Evolutionary conservation across 1,139 yeast species (phyloP), one percentile per base, ranked within the genome.

Genomic region (Geotrichum reessii): DNA sequence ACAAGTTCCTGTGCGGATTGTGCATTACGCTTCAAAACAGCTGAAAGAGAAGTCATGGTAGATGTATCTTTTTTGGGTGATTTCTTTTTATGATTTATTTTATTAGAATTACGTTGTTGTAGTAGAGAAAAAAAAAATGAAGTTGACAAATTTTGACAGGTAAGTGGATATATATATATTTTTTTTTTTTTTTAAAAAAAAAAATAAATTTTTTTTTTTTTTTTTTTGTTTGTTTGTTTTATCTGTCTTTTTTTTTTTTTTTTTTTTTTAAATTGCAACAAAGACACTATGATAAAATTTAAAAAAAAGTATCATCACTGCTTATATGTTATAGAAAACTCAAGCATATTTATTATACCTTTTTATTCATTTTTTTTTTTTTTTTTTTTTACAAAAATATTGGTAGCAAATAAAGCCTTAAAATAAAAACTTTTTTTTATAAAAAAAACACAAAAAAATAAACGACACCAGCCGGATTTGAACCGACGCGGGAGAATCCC

Each of bases 1-100:
- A 24, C 19, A 22, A 52, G 8, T n/a, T 50, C 58, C 17, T 37
- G 28, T 6, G 59, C 55, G 19, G 59, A 42, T 28, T 37, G 49
- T 12, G 53, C 31, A 27, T 56, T 56, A 17, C 59, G 50, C 47
- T 56, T 52, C n/a, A 56, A n/a, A 21, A 56, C 40, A 9, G 55
- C 21, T 17, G 56, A 28, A 33, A 56, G 40, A 6, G 54, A 12
- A 4, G 50, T 28, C 58, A 55, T 55, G 22, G 28, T 48, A 21
- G 6, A 3, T 31, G 8, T 1, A 19, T 3, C n/a, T 47, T 11
- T 31, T 3, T 8, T 31, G 31, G 9, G 31, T 28, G 31, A 6
- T 28, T 28, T 28, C 9, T 31, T 3, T 31, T 3, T 31, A 7
- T 11, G 2, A 31, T 3, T 2, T 31, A 3, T 31, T 4, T 3